Base-by-base conservation (phyloP, 176 grass and related monocot genomes). In the Zoysia pacifica region DNA sequence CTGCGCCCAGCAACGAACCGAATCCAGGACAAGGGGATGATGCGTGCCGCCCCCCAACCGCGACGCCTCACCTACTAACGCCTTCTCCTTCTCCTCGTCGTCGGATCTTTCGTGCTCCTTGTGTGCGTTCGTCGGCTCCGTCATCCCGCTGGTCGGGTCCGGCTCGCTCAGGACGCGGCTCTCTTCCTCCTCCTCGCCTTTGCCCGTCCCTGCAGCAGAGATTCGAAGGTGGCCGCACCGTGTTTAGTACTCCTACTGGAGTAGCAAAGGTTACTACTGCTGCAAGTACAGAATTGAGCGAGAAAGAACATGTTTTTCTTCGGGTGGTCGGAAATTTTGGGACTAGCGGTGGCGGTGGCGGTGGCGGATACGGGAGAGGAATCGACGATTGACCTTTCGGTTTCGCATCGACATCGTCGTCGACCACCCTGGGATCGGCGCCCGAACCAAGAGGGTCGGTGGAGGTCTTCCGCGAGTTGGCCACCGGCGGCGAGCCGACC, bases 131-230 rank as follows among this genome's bases (percentile, higher is more conserved):
- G 28, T 48, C 43, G 42, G 48, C 67, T 89, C 82, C 11, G 48
- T 20, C 78, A 89, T 89, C 11, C 82, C 87, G 59, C 87, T 89
- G 14, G 82, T 66, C 67, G 82, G 82, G 50, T 89, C 87, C 5
- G 82, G 87, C 73, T 89, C 82, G 66, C 82, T 89, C 37, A 85
- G 87, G 38, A 85, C 78, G 11, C 38, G 56, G 44, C 43, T 80
- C 35, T 85, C 72, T 44, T 89, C 87, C 56, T 89, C 87, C 66
- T 65, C 64, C 8, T 18, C 76, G 59, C 46, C 69, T 62, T 72
- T 54, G 9, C 28, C 28, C 28, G 5, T 76, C 13, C 49, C 81
- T 89, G 86, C 38, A 54, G 43, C 52, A 65, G 5, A 56, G 44
- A 65, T 80, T 4, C 18, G 11, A 85, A 69, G 44, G 44, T 1